Base-by-base conservation (phyloP, 805 yeast genomes). In the Barnettozyma populi region DNA sequence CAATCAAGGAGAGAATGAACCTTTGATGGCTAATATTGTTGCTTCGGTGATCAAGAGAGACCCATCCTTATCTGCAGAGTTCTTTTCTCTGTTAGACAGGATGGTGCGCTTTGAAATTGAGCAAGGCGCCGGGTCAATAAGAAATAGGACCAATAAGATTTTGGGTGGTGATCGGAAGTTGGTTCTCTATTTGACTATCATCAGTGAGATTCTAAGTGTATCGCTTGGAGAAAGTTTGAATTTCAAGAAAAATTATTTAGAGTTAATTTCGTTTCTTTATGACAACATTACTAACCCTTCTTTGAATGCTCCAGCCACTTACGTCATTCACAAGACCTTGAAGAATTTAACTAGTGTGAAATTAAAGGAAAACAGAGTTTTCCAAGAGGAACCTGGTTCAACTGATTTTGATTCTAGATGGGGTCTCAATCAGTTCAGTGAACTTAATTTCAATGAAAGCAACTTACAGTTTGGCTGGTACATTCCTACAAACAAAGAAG, bases 111-210 rank as follows among this genome's bases (percentile, higher is more conserved):
- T 74, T 31, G 96, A 92, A 59, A 72, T 92, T 19, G 68, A 69
- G 10, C 87, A 82, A 53, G 36, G 90, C 53, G 97, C 97, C 0
- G 98, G 97, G 3, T 66, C 76, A 1, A 69, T 82, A 0, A 75
- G 96, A 61, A 75, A 64, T 37, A 79, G 72, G 5, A 79, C 84
- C 0, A 69, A 75, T 7, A 90, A 85, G 27, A 72, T 85, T 23
- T 72, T 81, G 24, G 86, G 86, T n/a, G 74, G 90, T 37, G 98
- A 94, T 64, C 84, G 83, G 27, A 77, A 82, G 18, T 66, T 94
- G 8, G 79, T 80, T 27, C 80, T 96, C 79, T 78, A 83, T 58
- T 62, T 87, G 29, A 75, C 82, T 3, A 76, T 89, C 2, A 64
- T 90, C 38, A 80, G 83, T 59, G 90, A 88, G 60, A 71, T 82